phyloP scores from a whole-genome alignment of 345 rosid genomes.

The Chamaenerion angustifolium region DNA sequence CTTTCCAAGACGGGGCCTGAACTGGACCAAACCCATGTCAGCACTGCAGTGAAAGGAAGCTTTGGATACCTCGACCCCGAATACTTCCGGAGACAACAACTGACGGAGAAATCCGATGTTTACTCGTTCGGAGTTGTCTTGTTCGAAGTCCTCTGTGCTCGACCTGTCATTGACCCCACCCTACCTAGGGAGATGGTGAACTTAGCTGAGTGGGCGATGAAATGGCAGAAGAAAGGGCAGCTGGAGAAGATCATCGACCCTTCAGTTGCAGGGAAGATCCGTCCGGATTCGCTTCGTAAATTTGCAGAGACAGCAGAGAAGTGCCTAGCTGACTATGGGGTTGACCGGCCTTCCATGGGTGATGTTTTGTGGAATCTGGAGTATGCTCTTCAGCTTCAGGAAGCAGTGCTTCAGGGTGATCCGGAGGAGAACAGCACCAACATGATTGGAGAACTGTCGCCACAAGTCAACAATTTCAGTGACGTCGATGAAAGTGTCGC shows the following conservation, averaged over 20 bases:
- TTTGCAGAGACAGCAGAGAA: slow-evolving; percentile 7
- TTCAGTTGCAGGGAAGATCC: slow-evolving; percentile 2
- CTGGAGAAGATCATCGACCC: slow-evolving; percentile 8
- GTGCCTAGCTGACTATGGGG: slow-evolving; percentile 2
- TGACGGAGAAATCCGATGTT: slow-evolving; percentile 6
- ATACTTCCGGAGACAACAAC: background rate
- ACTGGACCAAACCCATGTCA: slow-evolving; percentile 6
- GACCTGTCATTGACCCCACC: slow-evolving; percentile 4
- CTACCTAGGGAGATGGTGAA: slow-evolving; percentile 4
- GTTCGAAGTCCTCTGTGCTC: slow-evolving; percentile 4
- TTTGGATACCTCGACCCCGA: slow-evolving; percentile 5
- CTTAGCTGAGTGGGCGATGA: slow-evolving; percentile 7
- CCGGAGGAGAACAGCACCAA: slow-evolving; percentile 4
- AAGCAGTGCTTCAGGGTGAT: slow-evolving; percentile 2
- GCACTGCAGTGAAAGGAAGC: slow-evolving; percentile 5
- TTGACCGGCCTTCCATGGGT: slow-evolving; percentile 5
- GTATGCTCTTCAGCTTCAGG: slow-evolving; percentile 6
- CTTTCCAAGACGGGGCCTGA: slow-evolving; percentile 5
- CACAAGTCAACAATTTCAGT: slow-evolving; percentile 4
- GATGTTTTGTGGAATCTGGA: slow-evolving; percentile 6
- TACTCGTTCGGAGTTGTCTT: slow-evolving; percentile 7
- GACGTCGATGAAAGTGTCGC: background rate
- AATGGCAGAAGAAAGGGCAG: slow-evolving; percentile 8
- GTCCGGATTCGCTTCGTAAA: slow-evolving; percentile 2
- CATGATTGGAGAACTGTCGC: slow-evolving; percentile 5